These are phyloP conservation scores for Cladophialophora psammophila DNA, from an alignment of 2,329 filamentous ascomycete species.

Conservation along the genomic window DNA sequence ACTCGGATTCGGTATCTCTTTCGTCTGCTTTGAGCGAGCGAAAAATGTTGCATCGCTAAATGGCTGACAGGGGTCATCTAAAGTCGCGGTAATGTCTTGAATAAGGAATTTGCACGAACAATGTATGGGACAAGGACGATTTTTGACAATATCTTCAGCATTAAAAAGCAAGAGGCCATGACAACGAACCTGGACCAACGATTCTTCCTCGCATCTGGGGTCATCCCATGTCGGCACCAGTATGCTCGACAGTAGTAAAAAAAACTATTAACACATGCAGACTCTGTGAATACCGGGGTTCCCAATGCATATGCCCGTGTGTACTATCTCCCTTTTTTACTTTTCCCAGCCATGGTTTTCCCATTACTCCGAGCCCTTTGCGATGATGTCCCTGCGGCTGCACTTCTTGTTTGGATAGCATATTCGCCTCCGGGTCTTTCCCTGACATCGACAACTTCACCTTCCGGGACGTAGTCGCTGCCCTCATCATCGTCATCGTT, in stretches of 20 bases:
- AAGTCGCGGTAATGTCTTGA: not conserved
- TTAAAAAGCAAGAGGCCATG: not conserved
- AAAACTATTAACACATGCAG: slow-evolving; percentile 13
- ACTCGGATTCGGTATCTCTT: not conserved
- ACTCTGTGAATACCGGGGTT: not conserved
- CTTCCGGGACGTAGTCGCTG: slow-evolving; percentile 30
- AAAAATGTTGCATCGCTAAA: not conserved
- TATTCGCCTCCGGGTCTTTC: slow-evolving; percentile 34
- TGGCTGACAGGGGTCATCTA: not conserved
- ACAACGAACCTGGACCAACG: not conserved
- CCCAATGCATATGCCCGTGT: not conserved
- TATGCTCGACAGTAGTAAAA: slow-evolving; percentile 1
- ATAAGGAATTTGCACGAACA: not conserved
- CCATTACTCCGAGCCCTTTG: slow-evolving; percentile 15
- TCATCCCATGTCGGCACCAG: not conserved
- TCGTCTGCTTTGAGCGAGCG: not conserved
- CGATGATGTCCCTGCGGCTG: slow-evolving; percentile 23
- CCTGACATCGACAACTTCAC: slow-evolving; percentile 34
- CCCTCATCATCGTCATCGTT: slow-evolving; percentile 35
- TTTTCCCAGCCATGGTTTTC: slow-evolving; percentile 26
- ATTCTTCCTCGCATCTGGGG: slow-evolving; percentile 1
- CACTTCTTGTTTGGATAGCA: slow-evolving; percentile 39
- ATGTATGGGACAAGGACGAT: not conserved
- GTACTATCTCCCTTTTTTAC: slow-evolving; percentile 32
- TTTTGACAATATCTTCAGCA: not conserved